Evolutionary conservation across 2,329 filamentous ascomycete genomes (phyloP).

Genomic region (Epichloe uncinata): DNA sequence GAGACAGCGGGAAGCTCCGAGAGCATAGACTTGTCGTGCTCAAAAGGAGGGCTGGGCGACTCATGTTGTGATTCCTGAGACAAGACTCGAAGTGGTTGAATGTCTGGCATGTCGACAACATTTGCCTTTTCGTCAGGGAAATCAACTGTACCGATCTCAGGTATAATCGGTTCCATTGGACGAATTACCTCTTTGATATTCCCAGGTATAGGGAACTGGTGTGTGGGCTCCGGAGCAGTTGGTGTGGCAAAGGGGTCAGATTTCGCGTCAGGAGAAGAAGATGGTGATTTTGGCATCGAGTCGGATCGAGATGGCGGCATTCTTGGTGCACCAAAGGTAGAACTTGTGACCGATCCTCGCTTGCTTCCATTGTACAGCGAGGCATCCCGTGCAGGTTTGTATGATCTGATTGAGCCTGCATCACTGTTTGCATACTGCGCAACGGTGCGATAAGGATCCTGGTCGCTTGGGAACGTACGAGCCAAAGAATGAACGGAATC

Average conservation of each 20-base stretch:
- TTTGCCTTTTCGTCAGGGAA: constrained; percentile 15
- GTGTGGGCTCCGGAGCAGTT: too few relatives aligned
- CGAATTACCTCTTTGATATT: constrained; percentile 15
- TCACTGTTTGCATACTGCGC: constrained; percentile 44
- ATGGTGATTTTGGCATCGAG: constrained; percentile 30
- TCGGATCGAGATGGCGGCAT: constrained; percentile 22
- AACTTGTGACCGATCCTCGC: constrained; percentile 16
- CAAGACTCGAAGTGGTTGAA: constrained; percentile 18
- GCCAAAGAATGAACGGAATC: constrained; percentile 83
- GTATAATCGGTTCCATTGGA: constrained; percentile 22
- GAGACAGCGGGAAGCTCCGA: constrained; percentile 6
- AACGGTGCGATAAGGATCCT: constrained; percentile 72
- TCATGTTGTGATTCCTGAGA: constrained; percentile 15
- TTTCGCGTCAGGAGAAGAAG: constrained; percentile 19
- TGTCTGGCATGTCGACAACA: constrained; percentile 13
- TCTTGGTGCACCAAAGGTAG: constrained; percentile 13
- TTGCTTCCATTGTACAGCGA: constrained; percentile 32
- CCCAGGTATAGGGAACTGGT: constrained; percentile 8
- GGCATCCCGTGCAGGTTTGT: constrained; percentile 27
- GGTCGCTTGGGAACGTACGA: constrained; percentile 55
- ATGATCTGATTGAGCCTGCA: constrained; percentile 40
- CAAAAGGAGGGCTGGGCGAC: constrained; percentile 11
- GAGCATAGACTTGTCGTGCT: constrained; percentile 8
- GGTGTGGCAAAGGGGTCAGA: constrained; percentile 22
- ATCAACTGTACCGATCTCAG: constrained; percentile 24